Conservation (phyloP, 2,329 filamentous ascomycete species). For the Gnomoniopsis smithogilvyi region DNA sequence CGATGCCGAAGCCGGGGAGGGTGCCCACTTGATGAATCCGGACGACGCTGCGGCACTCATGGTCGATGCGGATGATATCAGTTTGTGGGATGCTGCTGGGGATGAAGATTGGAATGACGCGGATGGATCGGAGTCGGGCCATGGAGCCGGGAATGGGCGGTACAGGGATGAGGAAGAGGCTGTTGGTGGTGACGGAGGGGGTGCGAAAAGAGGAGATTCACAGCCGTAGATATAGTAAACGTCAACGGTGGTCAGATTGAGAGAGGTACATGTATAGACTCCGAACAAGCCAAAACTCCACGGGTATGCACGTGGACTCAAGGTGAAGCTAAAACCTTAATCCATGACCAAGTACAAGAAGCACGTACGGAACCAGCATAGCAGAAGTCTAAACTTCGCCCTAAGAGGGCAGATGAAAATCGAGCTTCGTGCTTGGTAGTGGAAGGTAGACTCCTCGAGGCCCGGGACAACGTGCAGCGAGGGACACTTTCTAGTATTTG, state of each 20-base stretch:
- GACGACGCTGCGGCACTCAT: conserved; percentile 50
- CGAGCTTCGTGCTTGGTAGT: too few relatives aligned
- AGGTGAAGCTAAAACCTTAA: too few relatives aligned
- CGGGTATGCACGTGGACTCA: too few relatives aligned
- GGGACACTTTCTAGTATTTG: too few relatives aligned
- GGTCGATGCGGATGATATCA: conserved; percentile 55
- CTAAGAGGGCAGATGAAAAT: too few relatives aligned
- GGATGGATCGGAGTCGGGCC: conserved; percentile 6
- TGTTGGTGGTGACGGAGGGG: conserved; percentile 18
- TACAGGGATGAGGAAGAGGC: conserved; percentile 28
- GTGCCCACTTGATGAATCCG: conserved; percentile 25
- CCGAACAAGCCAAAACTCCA: background rate
- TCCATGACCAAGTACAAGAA: too few relatives aligned
- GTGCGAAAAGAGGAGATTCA: conserved; percentile 16
- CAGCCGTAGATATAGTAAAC: background rate
- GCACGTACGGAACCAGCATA: too few relatives aligned
- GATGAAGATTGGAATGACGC: conserved; percentile 32
- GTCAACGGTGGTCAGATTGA: background rate
- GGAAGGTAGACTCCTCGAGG: too few relatives aligned
- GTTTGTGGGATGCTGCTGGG: conserved; percentile 49
- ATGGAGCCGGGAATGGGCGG: background rate
- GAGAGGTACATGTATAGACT: background rate
- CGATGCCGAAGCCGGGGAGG: conserved; percentile 31
- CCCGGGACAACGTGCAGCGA: too few relatives aligned
- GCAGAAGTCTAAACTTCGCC: too few relatives aligned